A percentile compares a stretch with the other conserved stretches of the same genome.
phyloP scores from a whole-genome alignment of 495 filamentous ascomycete genomes.

The Xylaria grammica region DNA sequence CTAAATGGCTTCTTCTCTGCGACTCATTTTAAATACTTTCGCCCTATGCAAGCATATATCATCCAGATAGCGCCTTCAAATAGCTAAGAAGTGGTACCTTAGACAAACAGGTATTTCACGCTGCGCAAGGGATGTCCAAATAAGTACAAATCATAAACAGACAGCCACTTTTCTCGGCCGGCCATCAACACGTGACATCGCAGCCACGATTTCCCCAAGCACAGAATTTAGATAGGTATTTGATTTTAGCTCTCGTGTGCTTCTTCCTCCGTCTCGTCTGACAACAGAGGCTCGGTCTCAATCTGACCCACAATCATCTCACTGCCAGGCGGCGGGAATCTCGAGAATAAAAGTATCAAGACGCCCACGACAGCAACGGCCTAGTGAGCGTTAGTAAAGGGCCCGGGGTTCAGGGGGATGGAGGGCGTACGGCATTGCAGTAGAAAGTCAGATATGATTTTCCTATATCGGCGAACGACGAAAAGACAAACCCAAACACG shows the following conservation, averaged over 20 bases:
- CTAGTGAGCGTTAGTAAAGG: slow-evolving; percentile 20
- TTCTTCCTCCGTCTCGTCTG: background rate
- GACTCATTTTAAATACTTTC: too few species aligned
- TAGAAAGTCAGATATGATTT: slow-evolving; percentile 55
- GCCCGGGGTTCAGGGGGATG: background rate
- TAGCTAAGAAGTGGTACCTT: too few species aligned
- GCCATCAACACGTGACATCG: too few species aligned
- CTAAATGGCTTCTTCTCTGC: too few species aligned
- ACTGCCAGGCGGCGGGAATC: slow-evolving; percentile 50
- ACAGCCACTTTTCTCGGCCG: too few species aligned
- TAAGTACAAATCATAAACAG: too few species aligned
- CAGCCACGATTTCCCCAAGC: background rate
- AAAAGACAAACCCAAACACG: slow-evolving; percentile 57
- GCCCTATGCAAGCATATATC: too few species aligned
- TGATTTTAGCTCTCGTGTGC: background rate
- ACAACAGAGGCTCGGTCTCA: background rate
- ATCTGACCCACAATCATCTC: slow-evolving; percentile 28
- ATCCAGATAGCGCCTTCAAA: too few species aligned
- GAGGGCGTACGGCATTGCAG: slow-evolving; percentile 50
- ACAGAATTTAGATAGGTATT: background rate
- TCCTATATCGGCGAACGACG: slow-evolving; percentile 50
- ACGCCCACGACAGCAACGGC: slow-evolving; percentile 49
- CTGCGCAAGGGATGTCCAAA: too few species aligned
- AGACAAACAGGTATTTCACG: too few species aligned
- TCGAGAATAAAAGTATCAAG: slow-evolving; percentile 47